A percentile compares a stretch with the other conserved stretches of the same genome.
Evolutionary conservation across 2,329 filamentous ascomycete species (phyloP).

Genomic region (Sporothrix curviconia): DNA sequence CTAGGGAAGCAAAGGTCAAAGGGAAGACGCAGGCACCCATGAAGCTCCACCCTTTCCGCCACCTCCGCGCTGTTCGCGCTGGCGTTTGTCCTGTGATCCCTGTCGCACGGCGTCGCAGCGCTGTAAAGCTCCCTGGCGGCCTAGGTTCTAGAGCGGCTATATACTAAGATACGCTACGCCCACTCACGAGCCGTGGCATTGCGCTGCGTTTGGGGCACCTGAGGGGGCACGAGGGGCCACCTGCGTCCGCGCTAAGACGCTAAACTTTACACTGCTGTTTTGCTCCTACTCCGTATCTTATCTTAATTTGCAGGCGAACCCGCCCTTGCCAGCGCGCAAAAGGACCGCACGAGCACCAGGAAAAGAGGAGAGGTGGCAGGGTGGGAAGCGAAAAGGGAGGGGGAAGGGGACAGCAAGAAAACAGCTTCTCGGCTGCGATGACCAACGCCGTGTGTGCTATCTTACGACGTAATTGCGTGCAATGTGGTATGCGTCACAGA

Average conservation of each 20-base stretch:
- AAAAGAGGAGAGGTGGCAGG: neutral
- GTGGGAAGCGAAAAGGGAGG: neutral
- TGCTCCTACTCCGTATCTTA: too few relatives aligned
- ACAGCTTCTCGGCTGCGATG: neutral
- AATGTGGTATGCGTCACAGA: neutral
- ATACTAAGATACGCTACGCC: neutral
- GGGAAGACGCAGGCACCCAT: neutral
- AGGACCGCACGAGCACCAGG: neutral
- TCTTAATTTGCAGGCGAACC: too few relatives aligned
- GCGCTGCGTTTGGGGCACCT: neutral
- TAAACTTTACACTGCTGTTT: neutral
- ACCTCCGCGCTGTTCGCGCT: slow-evolving; percentile 8
- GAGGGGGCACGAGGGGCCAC: neutral
- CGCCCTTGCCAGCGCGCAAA: slow-evolving; percentile 1
- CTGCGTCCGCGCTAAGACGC: slow-evolving; percentile 5
- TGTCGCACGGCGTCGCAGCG: neutral
- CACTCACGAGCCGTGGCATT: neutral
- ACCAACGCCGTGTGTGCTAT: too few relatives aligned
- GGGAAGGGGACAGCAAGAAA: neutral
- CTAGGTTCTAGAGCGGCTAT: too few relatives aligned
- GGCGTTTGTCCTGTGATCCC: neutral
- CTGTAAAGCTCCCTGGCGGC: too few relatives aligned
- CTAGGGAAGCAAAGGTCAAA: neutral
- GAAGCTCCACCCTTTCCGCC: slow-evolving; percentile 13
- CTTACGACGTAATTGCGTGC: neutral